Conservation (phyloP, 1,284 basidiomycete species). For the Microbotryum silenes-acaulis region DNA sequence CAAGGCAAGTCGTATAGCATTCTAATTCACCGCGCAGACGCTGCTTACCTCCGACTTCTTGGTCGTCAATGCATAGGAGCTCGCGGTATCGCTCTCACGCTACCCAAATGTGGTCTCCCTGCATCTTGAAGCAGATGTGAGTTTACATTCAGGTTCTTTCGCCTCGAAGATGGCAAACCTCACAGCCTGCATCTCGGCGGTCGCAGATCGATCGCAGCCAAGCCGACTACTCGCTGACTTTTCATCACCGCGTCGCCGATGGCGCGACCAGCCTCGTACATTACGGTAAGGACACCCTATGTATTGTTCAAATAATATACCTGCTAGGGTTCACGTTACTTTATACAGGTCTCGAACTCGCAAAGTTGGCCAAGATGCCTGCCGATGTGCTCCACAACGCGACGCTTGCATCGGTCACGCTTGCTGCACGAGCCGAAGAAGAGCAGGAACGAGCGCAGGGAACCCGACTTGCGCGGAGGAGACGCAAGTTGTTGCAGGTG, state of each 20-base stretch:
- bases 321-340: background rate
- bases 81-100: conserved; percentile 39
- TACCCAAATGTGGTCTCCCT: conserved; percentile 49
- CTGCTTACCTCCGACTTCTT: background rate
- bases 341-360: conserved; percentile 65
- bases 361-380: conserved; percentile 72
- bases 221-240: conserved; percentile 55
- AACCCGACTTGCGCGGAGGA: conserved; percentile 52
- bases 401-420: conserved; percentile 52
- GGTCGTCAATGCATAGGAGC: conserved; percentile 51
- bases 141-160: conserved; percentile 6
- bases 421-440: conserved; percentile 55
- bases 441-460: conserved; percentile 55
- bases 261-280: conserved; percentile 35
- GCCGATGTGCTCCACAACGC: conserved; percentile 56
- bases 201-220: conserved; percentile 43
- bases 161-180: background rate
- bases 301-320: conserved; percentile 9
- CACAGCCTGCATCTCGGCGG: background rate
- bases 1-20: conserved; percentile 4
- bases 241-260: conserved; percentile 47
- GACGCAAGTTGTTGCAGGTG: conserved; percentile 63
- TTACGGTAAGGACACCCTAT: conserved; percentile 48
- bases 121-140: conserved; percentile 70
- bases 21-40: background rate